Evolutionary conservation across 495 filamentous ascomycete species (phyloP).

Genomic region (Evernia prunastri): DNA sequence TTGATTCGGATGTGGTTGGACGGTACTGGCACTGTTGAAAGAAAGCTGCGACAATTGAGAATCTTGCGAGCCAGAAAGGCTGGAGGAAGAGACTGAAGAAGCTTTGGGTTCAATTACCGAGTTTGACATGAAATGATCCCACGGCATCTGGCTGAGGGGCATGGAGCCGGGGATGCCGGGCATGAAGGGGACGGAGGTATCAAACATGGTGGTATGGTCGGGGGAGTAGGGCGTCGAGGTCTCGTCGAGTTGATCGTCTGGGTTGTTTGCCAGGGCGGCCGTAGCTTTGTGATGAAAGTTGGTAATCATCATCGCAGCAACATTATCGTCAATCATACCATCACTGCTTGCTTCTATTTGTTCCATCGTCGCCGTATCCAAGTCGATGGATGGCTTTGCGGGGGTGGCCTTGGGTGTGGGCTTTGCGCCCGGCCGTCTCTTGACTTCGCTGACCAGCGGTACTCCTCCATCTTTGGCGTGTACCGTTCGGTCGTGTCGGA

Average conservation of each 20-base stretch:
- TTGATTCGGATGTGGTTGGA: slow-evolving; percentile 50
- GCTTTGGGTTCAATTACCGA: slow-evolving; percentile 58
- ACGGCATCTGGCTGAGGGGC: slow-evolving; percentile 79
- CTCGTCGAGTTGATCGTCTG: slow-evolving; percentile 64
- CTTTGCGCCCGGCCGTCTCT: slow-evolving; percentile 73
- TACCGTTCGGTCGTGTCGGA: slow-evolving; percentile 96
- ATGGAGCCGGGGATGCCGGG: slow-evolving; percentile 68
- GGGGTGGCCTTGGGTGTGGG: slow-evolving; percentile 59
- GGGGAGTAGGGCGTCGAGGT: slow-evolving; percentile 68
- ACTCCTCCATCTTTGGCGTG: slow-evolving; percentile 98
- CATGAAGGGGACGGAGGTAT: slow-evolving; percentile 65
- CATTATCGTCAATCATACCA: slow-evolving; percentile 94
- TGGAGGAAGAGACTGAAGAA: slow-evolving; percentile 59
- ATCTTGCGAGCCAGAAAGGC: slow-evolving; percentile 60
- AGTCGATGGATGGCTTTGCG: slow-evolving; percentile 71
- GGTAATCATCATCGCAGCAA: slow-evolving; percentile 97
- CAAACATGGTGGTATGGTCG: slow-evolving; percentile 58
- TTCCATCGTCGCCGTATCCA: slow-evolving; percentile 85
- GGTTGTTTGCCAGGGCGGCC: slow-evolving; percentile 63
- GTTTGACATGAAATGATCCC: slow-evolving; percentile 73
- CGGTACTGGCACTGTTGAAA: slow-evolving; percentile 48
- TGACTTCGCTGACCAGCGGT: slow-evolving; percentile 88
- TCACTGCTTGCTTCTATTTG: slow-evolving; percentile 93
- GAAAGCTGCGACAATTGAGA: slow-evolving; percentile 49
- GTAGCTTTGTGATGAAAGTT: slow-evolving; percentile 96